These are phyloP conservation scores for Talaromyces wortmannii DNA, from an alignment of 495 filamentous ascomycete species.

Conservation along the genomic window DNA sequence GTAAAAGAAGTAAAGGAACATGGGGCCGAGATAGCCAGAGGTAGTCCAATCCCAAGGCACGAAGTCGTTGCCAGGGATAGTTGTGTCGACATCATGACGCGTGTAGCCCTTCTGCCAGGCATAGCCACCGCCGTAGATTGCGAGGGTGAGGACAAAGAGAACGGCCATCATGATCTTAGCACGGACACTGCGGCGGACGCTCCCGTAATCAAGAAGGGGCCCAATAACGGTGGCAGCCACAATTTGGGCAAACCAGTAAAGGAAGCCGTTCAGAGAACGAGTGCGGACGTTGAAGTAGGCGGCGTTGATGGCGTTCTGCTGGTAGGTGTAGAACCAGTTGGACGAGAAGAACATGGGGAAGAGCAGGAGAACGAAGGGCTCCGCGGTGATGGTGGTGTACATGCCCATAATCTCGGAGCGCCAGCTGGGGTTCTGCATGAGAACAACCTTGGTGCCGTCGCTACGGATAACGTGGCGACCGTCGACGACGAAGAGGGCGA, in stretches of 20 bases:
- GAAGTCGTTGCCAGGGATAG: constrained; percentile 10
- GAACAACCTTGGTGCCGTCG: constrained; percentile 69
- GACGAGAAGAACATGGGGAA: constrained; percentile 53
- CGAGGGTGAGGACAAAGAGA: constrained; percentile 34
- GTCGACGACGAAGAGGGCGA: constrained; percentile 50
- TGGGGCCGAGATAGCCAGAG: constrained; percentile 35
- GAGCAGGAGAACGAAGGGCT: constrained; percentile 35
- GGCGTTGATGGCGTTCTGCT: constrained; percentile 47
- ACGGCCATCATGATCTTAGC: constrained; percentile 30
- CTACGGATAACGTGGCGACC: constrained; percentile 64
- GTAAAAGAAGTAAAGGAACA: constrained; percentile 51
- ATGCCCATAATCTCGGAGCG: constrained; percentile 35
- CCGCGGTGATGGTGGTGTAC: constrained; percentile 25
- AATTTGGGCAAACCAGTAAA: constrained; percentile 51
- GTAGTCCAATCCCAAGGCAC: constrained; percentile 31
- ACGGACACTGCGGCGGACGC: constrained; percentile 30
- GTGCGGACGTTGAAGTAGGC: constrained; percentile 41
- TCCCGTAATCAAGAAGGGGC: constrained; percentile 31
- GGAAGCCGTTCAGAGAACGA: constrained; percentile 37
- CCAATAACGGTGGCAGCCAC: constrained; percentile 39
- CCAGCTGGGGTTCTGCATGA: constrained; percentile 80
- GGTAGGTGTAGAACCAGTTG: constrained; percentile 77
- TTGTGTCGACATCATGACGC: constrained; percentile 17
- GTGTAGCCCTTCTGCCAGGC: constrained; percentile 42
- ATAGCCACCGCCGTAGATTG: constrained; percentile 45